Base-by-base conservation (phyloP, 441 rosid species). In the Gossypium aridum region DNA sequence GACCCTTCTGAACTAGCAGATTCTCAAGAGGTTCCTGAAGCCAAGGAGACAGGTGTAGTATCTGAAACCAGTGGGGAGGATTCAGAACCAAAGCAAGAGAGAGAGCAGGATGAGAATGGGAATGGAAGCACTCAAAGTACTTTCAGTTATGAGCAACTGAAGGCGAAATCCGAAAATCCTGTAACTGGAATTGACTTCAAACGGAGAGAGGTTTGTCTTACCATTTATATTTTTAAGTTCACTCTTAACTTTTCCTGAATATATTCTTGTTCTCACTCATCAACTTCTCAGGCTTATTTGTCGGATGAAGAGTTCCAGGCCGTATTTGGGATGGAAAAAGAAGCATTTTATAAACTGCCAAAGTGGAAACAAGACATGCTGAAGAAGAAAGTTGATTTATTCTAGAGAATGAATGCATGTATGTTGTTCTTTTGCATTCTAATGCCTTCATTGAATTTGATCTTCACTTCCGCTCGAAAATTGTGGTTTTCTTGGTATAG, bases 321-420 rank as follows among this genome's bases (percentile, higher is more conserved):
- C 17, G 80, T 92, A 54, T 89, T 97, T 43, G 94, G 96, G 64
- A 86, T 85, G 84, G 12, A 78, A 54, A 91, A 88, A 79, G 92
- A 82, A 82, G 87, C 77, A 63, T 91, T 91, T 73, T 88, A 87
- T 75, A 86, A 87, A 78, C 64, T 86, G 78, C 97, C 99, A 12
- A 90, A 87, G 78, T 97, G 99, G 99, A 97, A 97, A 89, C 98
- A 97, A 86, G 99, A 97, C 83, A 77, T 94, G 79, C 91, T 81
- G 78, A 97, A 97, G 88, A 92, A 78, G 91, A 97, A 94, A 78
- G 83, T 82, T 65, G 99, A 97, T 81, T 80, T 97, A 77, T 97
- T 97, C 86, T 97, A 92, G 84, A 80, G 43, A 57, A 68, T 49
- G 59, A 45, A 43, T 25, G 56, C 71, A 69, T 70, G 63, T 69